phyloP scores from a whole-genome alignment of 371 early-diverging fungal genomes.

The Syncephalastrum sp. region DNA sequence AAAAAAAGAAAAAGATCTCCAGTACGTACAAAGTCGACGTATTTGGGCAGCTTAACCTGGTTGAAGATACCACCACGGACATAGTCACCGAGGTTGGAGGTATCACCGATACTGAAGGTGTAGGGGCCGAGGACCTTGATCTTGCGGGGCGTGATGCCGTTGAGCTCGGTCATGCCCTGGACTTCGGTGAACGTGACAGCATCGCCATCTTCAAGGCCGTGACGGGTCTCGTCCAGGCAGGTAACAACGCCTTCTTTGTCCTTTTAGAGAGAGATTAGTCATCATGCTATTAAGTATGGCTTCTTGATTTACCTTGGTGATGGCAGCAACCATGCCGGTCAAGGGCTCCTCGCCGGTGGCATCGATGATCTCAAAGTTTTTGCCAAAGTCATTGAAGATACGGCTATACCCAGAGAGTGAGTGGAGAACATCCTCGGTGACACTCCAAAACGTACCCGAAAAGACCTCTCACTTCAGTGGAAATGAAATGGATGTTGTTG shows the following conservation, averaged over 20 bases:
- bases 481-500: conserved; percentile 88
- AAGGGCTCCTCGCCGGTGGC: conserved; percentile 94
- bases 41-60: conserved; percentile 92
- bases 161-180: conserved; percentile 89
- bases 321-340: conserved; percentile 92
- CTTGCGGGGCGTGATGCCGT: conserved; percentile 78
- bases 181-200: conserved; percentile 93
- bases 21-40: conserved; percentile 75
- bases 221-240: conserved; percentile 94
- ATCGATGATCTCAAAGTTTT: conserved; percentile 87
- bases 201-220: conserved; percentile 97
- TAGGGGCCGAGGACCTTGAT: conserved; percentile 91
- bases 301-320: conserved; percentile 57
- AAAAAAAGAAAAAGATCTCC: not conserved
- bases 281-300: not conserved
- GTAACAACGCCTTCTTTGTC: conserved; percentile 91
- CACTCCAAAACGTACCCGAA: conserved; percentile 71
- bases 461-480: conserved; percentile 92
- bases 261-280: conserved; percentile 24
- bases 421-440: not conserved
- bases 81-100: conserved; percentile 72
- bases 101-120: conserved; percentile 95
- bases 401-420: conserved; percentile 26
- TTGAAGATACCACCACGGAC: conserved; percentile 87
- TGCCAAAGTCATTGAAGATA: conserved; percentile 98